Conservation (phyloP, 148 eudicot genomes). For the Simmondsia chinensis region DNA sequence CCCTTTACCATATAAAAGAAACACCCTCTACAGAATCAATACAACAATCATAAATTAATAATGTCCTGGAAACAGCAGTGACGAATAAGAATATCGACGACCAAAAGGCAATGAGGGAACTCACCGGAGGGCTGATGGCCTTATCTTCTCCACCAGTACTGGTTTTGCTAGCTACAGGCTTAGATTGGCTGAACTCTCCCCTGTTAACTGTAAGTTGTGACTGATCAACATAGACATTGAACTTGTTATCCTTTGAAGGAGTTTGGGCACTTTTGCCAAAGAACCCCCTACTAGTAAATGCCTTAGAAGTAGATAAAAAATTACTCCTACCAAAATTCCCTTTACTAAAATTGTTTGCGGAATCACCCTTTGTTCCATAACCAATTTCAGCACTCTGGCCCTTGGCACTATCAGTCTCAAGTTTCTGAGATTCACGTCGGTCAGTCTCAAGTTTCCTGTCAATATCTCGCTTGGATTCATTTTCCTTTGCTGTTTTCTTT, state of each 20-base stretch:
- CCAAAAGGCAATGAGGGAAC: conserved; percentile 21
- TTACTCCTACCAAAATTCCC: conserved; percentile 80
- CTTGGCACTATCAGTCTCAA: conserved; percentile 35
- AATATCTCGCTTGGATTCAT: conserved; percentile 42
- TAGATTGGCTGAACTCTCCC: conserved; percentile 44
- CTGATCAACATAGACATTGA: conserved; percentile 34
- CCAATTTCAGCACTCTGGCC: conserved; percentile 29
- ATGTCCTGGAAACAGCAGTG: too few relatives aligned
- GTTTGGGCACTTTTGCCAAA: conserved; percentile 55
- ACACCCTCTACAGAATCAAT: too few relatives aligned
- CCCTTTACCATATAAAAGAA: too few relatives aligned
- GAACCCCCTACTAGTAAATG: conserved; percentile 71
- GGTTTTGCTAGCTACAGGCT: conserved; percentile 27
- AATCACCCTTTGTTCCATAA: conserved; percentile 38
- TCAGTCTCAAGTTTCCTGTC: conserved; percentile 55
- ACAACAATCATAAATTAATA: too few relatives aligned
- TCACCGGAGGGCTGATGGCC: conserved; percentile 40
- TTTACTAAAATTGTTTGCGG: conserved; percentile 36
- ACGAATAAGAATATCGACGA: too few relatives aligned
- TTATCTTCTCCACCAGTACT: conserved; percentile 45
- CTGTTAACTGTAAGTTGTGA: conserved; percentile 35
- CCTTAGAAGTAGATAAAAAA: conserved; percentile 76
- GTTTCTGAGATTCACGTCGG: conserved; percentile 46
- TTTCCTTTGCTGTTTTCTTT: conserved; percentile 56
- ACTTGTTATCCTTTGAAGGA: conserved; percentile 58